Base-by-base conservation (phyloP, 106 monocot genomes). In the Allium sativum region DNA sequence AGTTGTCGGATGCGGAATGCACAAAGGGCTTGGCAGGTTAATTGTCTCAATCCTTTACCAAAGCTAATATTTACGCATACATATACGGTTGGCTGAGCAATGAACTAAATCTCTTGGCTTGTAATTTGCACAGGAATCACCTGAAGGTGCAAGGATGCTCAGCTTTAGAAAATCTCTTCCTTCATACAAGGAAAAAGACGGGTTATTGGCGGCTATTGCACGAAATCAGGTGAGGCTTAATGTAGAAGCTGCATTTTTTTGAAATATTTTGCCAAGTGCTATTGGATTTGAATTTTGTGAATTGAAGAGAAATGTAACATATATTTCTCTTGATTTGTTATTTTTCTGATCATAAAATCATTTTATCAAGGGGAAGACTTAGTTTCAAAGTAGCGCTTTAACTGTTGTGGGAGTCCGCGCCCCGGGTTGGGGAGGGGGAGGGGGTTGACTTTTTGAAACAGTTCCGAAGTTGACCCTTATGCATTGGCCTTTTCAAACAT, bases 1-100 rank as follows among this genome's bases (percentile, higher is more conserved):
- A 88, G 98, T 71, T 75, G 56, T 44, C 87, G 98, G 8, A 80
- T 98, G 92, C 77, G 73, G 52, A 92, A 92, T 76, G 53, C 85
- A 65, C 98, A 98, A 73, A 79, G 92, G 75, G 60, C 77, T 17
- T 98, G 98, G 98, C 88, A 98, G 98, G 98, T 96, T 47, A 42
- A 56, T 6, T 21, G 9, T 44, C n/a, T 55, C 0, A 22, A 16
- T 48, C 15, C 41, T 9, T 8, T 56, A n/a, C 73, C 47, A 14
- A 47, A 11, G 1, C 47, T 62, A 12, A 17, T 9, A 15, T 0
- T 62, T 20, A 20, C 0, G 40, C 44, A 45, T 51, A 16, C 21
- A 18, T n/a, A 15, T 42, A 48, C 14, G 50, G 46, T 1, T 45
- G 7, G 19, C 0, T 56, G 22, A 2, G 10, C 22, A 56, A 21